Percentiles rank a stretch among this genome's conserved stretches.
These are phyloP conservation scores for Acacia confusa DNA, from an alignment of 306 rosid genomes.

Conservation along the genomic window DNA sequence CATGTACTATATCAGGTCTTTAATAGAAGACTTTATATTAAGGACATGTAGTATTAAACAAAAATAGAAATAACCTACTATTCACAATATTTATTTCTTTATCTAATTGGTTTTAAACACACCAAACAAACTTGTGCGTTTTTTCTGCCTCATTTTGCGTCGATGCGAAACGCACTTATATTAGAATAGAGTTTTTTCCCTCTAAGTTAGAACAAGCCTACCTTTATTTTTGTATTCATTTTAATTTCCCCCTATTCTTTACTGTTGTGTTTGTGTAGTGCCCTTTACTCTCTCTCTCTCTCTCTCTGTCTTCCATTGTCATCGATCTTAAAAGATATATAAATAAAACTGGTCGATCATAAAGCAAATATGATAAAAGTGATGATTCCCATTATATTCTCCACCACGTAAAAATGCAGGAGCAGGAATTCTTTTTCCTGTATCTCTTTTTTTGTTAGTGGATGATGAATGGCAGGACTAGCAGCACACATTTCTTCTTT, in stretches of 20 bases:
- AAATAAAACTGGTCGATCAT: background rate
- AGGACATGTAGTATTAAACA: too few species aligned
- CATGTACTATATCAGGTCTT: too few species aligned
- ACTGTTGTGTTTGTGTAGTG: too few species aligned
- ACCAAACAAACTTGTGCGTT: too few species aligned
- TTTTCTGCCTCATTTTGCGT: too few species aligned
- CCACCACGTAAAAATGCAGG: background rate
- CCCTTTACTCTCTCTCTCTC: background rate
- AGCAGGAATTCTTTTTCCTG: background rate
- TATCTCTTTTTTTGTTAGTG: background rate
- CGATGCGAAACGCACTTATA: too few species aligned
- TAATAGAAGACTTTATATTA: too few species aligned
- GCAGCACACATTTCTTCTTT: background rate
- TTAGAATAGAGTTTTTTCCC: background rate
- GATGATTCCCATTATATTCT: background rate
- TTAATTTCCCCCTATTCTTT: background rate
- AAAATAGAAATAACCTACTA: too few species aligned
- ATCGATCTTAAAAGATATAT: background rate
- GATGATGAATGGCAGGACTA: background rate
- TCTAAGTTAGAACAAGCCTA: background rate
- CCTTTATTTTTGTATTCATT: background rate
- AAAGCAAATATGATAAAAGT: background rate
- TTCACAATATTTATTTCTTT: too few species aligned
- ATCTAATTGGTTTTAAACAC: too few species aligned
- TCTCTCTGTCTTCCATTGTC: background rate